Evolutionary conservation across 1,139 yeast genomes (phyloP).

Genomic region (Suzukiozyma palmioleophila): DNA sequence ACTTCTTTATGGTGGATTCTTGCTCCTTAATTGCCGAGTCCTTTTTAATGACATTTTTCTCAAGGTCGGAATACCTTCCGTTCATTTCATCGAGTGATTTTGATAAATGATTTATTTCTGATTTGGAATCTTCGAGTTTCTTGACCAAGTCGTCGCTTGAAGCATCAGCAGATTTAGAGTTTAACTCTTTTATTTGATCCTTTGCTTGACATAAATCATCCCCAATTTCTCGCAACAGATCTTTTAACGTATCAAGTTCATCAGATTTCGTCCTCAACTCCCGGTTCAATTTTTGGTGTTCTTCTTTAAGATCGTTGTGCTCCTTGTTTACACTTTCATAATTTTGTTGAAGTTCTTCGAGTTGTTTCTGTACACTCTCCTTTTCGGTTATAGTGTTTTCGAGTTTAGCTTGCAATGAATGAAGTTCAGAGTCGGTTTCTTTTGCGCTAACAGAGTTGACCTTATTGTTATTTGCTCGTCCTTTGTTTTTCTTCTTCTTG

Average conservation of each 20-base stretch:
- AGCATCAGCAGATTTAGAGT: slow-evolving; percentile 5
- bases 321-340: slow-evolving; percentile 15
- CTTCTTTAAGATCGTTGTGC: slow-evolving; percentile 11
- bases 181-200: slow-evolving; percentile 31
- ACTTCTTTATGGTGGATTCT: neutral
- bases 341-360: slow-evolving; percentile 7
- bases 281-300: slow-evolving; percentile 12
- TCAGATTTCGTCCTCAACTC: slow-evolving; percentile 33
- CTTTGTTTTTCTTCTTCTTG: slow-evolving; percentile 12
- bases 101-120: slow-evolving; percentile 13
- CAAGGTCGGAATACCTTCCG: slow-evolving; percentile 1
- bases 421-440: slow-evolving; percentile 1
- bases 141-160: neutral
- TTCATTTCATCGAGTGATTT: slow-evolving; percentile 6
- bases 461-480: neutral
- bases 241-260: slow-evolving; percentile 58
- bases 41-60: slow-evolving; percentile 4
- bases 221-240: slow-evolving; percentile 70
- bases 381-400: slow-evolving; percentile 5
- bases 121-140: slow-evolving; percentile 10
- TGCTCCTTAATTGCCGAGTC: slow-evolving; percentile 3
- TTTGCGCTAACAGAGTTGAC: slow-evolving; percentile 3
- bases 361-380: slow-evolving; percentile 6
- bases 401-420: neutral
- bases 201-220: slow-evolving; percentile 63